Base-by-base conservation (phyloP, 2,329 filamentous ascomycete genomes). In the Colletotrichum tofieldiae region DNA sequence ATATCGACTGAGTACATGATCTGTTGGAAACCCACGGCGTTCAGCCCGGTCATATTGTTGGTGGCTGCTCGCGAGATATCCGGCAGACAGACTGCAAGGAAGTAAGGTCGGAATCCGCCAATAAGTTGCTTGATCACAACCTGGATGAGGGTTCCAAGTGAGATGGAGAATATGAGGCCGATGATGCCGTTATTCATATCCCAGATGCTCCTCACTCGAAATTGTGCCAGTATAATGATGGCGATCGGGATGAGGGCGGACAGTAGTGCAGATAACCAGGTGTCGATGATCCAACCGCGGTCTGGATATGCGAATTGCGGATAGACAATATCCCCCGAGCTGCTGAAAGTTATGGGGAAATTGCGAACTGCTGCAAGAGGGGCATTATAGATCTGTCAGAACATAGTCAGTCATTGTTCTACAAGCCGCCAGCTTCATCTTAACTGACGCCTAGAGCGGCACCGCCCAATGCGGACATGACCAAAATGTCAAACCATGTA, bases 41-140 rank as follows among this genome's bases (percentile, higher is more conserved):
- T 82, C 58, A 84, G 78, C 0, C 84, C 84, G 0, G 82, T 82
- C 26, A 75, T 62, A 65, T 83, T 82, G 60, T 84, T 86, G 3
- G 82, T 81, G 20, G 81, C 77, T 8, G 81, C 82, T 0, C 80
- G 81, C 1, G 84, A 83, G n/a, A 86, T 80, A 67, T 87, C 85
- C 0, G 91, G 92, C 77, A 89, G 85, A 81, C 91, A 93, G 70
- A 92, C 88, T 5, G 87, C 85, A 55, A 92, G 87, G 79, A 93
- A 93, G 76, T 91, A 87, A 0, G 91, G 91, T 37, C 90, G 84
- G 2, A 91, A 84, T 26, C 90, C 91, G 6, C 91, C 91, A 58
- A 93, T 88, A 7, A 92, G 84, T 83, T 89, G 90, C 78, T 93
- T 93, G 75, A 93, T 79, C 75, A 90, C 86, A 73, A 92, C 90